These are phyloP conservation scores for Orobanche coerulescens DNA, from an alignment of 257 asterid genomes.

Conservation along the genomic window DNA sequence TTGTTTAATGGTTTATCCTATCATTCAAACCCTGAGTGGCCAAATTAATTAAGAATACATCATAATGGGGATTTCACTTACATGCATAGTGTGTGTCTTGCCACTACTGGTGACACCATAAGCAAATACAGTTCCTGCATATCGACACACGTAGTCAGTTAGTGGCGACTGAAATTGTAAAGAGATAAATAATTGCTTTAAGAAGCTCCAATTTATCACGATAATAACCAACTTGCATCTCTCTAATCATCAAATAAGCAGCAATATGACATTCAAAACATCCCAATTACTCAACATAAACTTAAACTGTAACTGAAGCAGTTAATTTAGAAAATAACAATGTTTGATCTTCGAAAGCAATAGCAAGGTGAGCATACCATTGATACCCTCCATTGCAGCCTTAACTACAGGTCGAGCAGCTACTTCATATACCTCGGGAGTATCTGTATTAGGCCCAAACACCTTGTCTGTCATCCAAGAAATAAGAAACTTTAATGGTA, in stretches of 20 bases:
- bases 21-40: constrained; percentile 9
- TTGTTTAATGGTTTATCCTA: constrained; percentile 11
- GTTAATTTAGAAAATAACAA: constrained; percentile 1
- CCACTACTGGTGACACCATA: constrained; percentile 99
- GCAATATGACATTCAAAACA: constrained; percentile 1
- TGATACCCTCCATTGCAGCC: constrained; percentile 98
- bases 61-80: constrained; percentile 36
- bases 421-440: constrained; percentile 87
- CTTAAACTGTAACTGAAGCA: constrained; percentile 7
- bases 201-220: constrained; percentile 7
- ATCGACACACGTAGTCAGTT: constrained; percentile 24
- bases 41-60: constrained; percentile 5
- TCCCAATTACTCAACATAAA: background rate
- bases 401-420: constrained; percentile 93
- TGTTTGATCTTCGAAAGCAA: background rate
- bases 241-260: constrained; percentile 5
- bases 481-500: constrained; percentile 1
- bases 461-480: constrained; percentile 57
- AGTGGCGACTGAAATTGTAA: background rate
- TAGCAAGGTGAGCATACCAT: constrained; percentile 48
- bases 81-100: constrained; percentile 99
- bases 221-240: constrained; percentile 17
- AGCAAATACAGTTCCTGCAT: constrained; percentile 98
- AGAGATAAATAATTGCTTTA: constrained; percentile 6
- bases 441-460: constrained; percentile 69